phyloP scores from a whole-genome alignment of 202 grass and related monocot species.

The Carex arenaria region DNA sequence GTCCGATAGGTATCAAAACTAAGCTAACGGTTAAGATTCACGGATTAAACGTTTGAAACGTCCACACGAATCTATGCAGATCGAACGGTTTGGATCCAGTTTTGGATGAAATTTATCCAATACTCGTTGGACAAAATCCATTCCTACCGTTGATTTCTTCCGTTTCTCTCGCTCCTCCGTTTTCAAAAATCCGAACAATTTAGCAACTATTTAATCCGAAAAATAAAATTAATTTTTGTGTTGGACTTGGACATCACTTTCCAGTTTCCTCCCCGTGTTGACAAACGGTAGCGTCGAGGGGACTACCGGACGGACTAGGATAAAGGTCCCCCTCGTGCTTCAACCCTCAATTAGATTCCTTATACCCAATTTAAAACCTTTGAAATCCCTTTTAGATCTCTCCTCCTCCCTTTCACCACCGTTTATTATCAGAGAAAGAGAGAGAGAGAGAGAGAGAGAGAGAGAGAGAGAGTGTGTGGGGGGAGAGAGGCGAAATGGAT shows the following conservation, averaged over 20 bases:
- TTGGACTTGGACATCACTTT: background rate
- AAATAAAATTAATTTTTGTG: background rate
- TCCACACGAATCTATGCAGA: no score
- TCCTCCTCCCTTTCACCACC: background rate
- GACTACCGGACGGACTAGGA: background rate
- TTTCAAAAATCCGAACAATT: background rate
- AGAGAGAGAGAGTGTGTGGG: background rate
- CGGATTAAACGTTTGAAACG: no score
- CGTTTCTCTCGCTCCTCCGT: background rate
- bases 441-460: background rate
- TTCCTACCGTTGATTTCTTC: background rate
- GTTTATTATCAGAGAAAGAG: background rate
- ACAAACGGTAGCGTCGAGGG: background rate
- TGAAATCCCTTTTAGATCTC: background rate
- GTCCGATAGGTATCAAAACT: no score
- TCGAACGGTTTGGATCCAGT: no score
- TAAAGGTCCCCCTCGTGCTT: background rate
- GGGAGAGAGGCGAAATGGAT: slow-evolving; percentile 40
- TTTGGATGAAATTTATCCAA: no score
- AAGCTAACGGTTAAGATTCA: no score
- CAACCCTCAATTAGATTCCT: background rate
- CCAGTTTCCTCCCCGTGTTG: background rate
- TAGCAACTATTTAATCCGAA: background rate
- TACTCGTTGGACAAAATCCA: no score
- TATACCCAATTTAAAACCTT: background rate